Percentiles rank a stretch among this genome's conserved stretches.
Conservation (phyloP, 148 eudicot species). For the Arbutus unedo region DNA sequence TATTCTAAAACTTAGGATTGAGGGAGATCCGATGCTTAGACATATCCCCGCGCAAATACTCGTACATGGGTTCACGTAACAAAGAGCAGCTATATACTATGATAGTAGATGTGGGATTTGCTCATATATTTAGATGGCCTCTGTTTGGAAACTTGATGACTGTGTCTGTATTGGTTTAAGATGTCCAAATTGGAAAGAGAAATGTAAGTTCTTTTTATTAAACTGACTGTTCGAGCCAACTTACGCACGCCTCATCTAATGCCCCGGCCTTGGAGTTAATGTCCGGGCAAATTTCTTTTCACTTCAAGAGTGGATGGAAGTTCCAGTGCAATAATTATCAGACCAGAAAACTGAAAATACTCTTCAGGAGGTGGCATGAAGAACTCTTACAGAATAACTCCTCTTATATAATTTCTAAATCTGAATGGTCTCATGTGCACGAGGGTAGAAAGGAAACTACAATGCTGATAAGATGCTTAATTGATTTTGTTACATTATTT, state of each 20-base stretch:
- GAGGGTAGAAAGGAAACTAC: neutral
- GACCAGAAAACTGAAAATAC: neutral
- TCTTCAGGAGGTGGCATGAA: neutral
- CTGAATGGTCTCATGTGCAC: neutral
- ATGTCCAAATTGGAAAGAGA: too few species aligned
- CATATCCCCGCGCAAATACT: neutral
- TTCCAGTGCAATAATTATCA: neutral
- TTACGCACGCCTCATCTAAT: too few species aligned
- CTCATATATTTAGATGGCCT: neutral
- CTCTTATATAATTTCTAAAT: neutral
- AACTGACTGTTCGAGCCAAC: too few species aligned
- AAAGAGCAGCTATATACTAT: neutral
- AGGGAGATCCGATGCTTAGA: neutral
- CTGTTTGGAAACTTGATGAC: neutral
- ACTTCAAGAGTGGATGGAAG: too few species aligned
- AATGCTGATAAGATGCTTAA: neutral
- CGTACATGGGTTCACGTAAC: neutral
- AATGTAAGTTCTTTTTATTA: too few species aligned
- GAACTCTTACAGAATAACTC: neutral
- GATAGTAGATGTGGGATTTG: neutral
- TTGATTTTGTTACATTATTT: neutral
- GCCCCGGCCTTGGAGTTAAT: too few species aligned
- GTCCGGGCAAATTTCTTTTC: too few species aligned
- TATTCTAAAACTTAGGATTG: neutral
- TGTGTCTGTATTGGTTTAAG: neutral